A percentile compares a stretch with the other conserved stretches of the same genome.
phyloP scores from a whole-genome alignment of 495 filamentous ascomycete genomes.

The Xylaria longipes region DNA sequence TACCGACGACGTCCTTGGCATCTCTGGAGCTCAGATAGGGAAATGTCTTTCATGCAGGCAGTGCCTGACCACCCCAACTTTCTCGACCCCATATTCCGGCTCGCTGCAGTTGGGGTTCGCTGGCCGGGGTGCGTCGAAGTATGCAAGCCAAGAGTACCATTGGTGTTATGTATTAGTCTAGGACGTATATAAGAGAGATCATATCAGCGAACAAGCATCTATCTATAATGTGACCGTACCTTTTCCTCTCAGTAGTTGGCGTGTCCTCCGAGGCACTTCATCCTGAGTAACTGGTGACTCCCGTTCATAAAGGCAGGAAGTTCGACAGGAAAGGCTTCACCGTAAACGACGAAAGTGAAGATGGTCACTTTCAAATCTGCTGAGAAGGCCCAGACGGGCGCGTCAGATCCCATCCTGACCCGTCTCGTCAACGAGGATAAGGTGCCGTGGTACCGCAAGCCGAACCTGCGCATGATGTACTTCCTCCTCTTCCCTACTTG shows the following conservation, averaged over 20 bases:
- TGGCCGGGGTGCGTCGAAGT: neutral
- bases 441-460: constrained; percentile 66
- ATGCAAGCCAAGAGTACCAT: neutral
- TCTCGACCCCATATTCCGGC: constrained; percentile 10
- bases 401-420: constrained; percentile 48
- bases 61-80: constrained; percentile 5
- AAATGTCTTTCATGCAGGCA: neutral
- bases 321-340: neutral
- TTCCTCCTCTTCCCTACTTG: constrained; percentile 67
- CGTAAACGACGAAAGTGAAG: neutral
- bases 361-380: constrained; percentile 25
- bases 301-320: neutral
- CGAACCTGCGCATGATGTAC: constrained; percentile 67
- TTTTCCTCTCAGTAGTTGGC: neutral
- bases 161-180: constrained; percentile 1
- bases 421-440: constrained; percentile 58
- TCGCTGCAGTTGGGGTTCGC: neutral
- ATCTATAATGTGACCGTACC: neutral
- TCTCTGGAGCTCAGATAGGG: neutral
- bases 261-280: neutral
- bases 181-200: neutral
- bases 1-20: constrained; percentile 1
- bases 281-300: neutral
- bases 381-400: constrained; percentile 33
- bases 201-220: neutral